These are phyloP conservation scores for Thuidium tamariscinum DNA, from an alignment of 225 moss, liverwort and hornwort genomes.

Conservation along the genomic window DNA sequence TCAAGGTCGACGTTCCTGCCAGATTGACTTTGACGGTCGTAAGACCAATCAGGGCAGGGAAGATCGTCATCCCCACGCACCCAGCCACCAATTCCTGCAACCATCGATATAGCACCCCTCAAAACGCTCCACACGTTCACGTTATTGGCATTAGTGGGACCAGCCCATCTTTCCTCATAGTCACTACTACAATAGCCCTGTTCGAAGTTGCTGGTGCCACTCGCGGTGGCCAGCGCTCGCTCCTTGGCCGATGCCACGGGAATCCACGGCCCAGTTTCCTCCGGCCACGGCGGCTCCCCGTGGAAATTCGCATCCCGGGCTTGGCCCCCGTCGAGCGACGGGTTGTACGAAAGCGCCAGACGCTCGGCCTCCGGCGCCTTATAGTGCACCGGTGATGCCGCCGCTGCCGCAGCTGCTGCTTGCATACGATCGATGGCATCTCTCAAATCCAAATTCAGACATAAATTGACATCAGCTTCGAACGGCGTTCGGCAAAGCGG, in stretches of 20 bases:
- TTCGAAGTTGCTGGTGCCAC: slow-evolving; percentile 38
- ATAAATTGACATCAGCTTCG: slow-evolving; percentile 73
- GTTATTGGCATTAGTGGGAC: slow-evolving; percentile 16
- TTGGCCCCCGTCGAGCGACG: slow-evolving; percentile 27
- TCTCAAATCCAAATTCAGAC: slow-evolving; percentile 78
- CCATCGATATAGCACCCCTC: slow-evolving; percentile 68
- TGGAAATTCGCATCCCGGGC: slow-evolving; percentile 37
- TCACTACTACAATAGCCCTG: slow-evolving; percentile 58
- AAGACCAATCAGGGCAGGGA: slow-evolving; percentile 25
- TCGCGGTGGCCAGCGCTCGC: slow-evolving; percentile 43
- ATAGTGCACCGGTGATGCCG: slow-evolving; percentile 32
- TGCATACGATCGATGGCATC: slow-evolving; percentile 84
- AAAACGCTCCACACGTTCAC: slow-evolving; percentile 88
- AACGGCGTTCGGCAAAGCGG: slow-evolving; percentile 91
- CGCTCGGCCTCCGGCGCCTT: slow-evolving; percentile 40
- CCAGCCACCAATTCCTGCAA: slow-evolving; percentile 57
- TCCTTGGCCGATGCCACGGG: slow-evolving; percentile 70
- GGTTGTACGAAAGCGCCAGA: slow-evolving; percentile 19
- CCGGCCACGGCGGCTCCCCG: slow-evolving; percentile 69
- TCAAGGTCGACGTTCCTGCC: slow-evolving; percentile 12
- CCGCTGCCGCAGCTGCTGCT: slow-evolving; percentile 48
- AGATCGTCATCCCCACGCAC: slow-evolving; percentile 36
- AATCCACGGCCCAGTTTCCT: slow-evolving; percentile 92
- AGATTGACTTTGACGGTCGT: slow-evolving; percentile 5
- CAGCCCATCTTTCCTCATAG: slow-evolving; percentile 33